Evolutionary conservation across 164 flowering plant species (phyloP), one percentile per base, ranked within the genome.

Genomic region (Stephania yunnanensis): DNA sequence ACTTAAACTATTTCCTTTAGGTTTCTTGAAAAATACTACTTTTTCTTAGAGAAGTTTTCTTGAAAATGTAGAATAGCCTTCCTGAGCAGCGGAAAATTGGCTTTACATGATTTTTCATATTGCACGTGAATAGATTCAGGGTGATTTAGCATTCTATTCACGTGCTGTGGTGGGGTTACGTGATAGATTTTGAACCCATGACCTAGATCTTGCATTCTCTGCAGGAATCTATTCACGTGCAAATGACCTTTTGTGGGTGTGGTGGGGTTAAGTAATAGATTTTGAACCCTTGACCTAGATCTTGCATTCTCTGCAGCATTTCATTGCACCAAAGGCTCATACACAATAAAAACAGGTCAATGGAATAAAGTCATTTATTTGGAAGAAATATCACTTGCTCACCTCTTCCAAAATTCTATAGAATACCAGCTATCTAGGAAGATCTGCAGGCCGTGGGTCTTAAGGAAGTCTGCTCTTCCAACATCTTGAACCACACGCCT

Each of bases 321-420:
- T 10, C 3, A 10, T 10, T 50, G 55, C 3, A 15, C 55, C 55
- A 8, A 50, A 9, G 55, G 55, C 9, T 50, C 55, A 50, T 15
- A 8, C 66, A 61, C 20, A n/a, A 61, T 20, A 19, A 7, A 30
- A 65, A 67, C 52, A 70, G 31, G 10, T 66, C 29, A 50, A 36
- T 58, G 31, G 22, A 19, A 61, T 19, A n/a, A 15, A 58, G 13
- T n/a, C 5, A 58, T 15, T 15, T 58, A 58, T 58, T 58, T 58
- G 19, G 9, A 7, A 6, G 66, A 61, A 61, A 30, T 72, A 69
- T 0, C 3, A 13, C 22, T 46, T 8, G 77, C 65, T 83, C 79
- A 95, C 99, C 99, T 92, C 3, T 81, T 76, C 99, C 99, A 95
- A 48, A 92, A 80, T 46, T 81, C 83, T 74, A 88, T 90, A 52